phyloP scores from a whole-genome alignment of 495 filamentous ascomycete species.

The Extremus antarcticus region DNA sequence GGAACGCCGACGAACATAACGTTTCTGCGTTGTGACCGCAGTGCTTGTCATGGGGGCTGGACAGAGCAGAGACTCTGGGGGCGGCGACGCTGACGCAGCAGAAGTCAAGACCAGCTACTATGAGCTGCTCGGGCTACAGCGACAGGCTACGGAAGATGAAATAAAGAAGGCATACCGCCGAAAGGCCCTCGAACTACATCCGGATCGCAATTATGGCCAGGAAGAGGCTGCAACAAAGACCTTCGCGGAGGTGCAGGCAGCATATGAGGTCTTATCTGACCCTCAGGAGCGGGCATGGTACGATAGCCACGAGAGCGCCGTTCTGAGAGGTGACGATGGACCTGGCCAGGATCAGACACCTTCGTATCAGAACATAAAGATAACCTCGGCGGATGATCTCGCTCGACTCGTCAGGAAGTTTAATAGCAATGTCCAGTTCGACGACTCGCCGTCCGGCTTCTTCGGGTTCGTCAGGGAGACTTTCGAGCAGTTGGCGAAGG shows the following conservation, averaged over 20 bases:
- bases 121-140: conserved; percentile 66
- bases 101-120: conserved; percentile 77
- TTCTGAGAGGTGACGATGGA: conserved; percentile 53
- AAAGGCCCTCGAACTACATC: conserved; percentile 88
- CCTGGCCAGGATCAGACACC: conserved; percentile 31
- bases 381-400: conserved; percentile 72
- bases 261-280: conserved; percentile 91
- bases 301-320: conserved; percentile 80
- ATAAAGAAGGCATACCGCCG: conserved; percentile 87
- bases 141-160: conserved; percentile 72
- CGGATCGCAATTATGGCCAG: conserved; percentile 86
- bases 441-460: conserved; percentile 68
- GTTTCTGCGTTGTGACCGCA: conserved; percentile 24
- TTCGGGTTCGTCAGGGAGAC: conserved; percentile 62
- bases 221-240: conserved; percentile 67
- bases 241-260: conserved; percentile 85
- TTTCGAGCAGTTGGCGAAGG: conserved; percentile 70
- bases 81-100: conserved; percentile 11
- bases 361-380: conserved; percentile 46
- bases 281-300: conserved; percentile 96
- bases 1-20: neutral
- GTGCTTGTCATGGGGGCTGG: conserved; percentile 59
- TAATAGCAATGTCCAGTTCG: conserved; percentile 62
- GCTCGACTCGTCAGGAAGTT: conserved; percentile 63
- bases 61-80: conserved; percentile 46